Evolutionary conservation across 2,329 filamentous ascomycete species (phyloP), one percentile per base, ranked within the genome.

Genomic region (Akanthomyces dipterigenus): DNA sequence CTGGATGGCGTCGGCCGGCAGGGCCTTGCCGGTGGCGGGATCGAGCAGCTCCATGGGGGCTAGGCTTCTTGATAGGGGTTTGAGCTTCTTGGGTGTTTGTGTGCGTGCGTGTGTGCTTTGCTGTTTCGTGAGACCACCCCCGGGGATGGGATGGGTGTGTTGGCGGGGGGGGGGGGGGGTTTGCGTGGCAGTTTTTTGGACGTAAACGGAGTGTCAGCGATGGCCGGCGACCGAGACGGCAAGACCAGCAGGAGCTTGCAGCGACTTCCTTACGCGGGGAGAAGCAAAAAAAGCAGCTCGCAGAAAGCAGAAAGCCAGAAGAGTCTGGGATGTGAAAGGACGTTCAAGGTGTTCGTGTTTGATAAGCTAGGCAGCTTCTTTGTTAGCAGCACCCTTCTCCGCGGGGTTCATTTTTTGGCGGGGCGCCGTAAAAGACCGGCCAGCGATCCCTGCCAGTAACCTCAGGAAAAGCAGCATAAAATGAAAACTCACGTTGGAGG

Each of bases 1-100:
- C 76, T 95, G 90, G 76, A 96, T 93, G 68, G 91, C 88, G 71
- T 90, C 89, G 57, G 84, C 72, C 61, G 89, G 87, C 66, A 91
- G 82, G 65, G 86, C 75, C 38, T 77, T 77, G 68, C 88, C 87
- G 24, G 89, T 93, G 61, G 86, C 81, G 57, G 89, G 89, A 75
- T 95, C 89, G 71, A 85, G 78, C 60, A 80, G 76, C 68, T 86
- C 81, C 87, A 89, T 89, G 55, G 62, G 22, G 1, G 24, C n/a
- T n/a, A n/a, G 14, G 9, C 1, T 20, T n/a, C 20, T 45, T 16
- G 36, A 9, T 14, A 14, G 36, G 5, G 36, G 3, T 11, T 36
- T 36, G 8, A 12, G 34, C 34, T 36, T 11, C 11, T 72, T 16
- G 28, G 31, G 26, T 22, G 43, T 46, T 20, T 22, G 43, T 24